Evolutionary conservation across 2,329 filamentous ascomycete species (phyloP).

Genomic region (Magnaporthiopsis poae): DNA sequence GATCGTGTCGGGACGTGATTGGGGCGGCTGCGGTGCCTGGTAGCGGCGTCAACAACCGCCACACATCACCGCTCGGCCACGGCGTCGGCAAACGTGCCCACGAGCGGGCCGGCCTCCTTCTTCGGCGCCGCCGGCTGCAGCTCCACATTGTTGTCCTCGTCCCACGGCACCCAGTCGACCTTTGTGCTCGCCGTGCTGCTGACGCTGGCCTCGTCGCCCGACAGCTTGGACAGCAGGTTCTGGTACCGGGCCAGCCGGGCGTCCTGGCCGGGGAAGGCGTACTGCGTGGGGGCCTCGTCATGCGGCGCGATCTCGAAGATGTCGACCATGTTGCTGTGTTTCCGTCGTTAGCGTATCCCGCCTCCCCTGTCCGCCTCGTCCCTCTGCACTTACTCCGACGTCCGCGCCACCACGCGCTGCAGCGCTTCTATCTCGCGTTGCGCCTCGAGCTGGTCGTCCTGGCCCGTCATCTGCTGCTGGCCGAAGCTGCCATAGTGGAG

Average conservation of each 20-base stretch:
- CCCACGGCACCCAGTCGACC: constrained; percentile 44
- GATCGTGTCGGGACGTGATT: no score
- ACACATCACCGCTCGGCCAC: constrained; percentile 19
- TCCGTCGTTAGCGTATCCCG: neutral
- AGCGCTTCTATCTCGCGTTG: constrained; percentile 56
- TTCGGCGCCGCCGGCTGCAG: constrained; percentile 30
- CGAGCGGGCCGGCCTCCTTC: constrained; percentile 35
- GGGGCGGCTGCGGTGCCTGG: no score
- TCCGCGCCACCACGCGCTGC: constrained; percentile 53
- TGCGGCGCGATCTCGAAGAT: constrained; percentile 56
- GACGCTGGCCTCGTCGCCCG: constrained; percentile 30
- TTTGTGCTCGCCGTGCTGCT: constrained; percentile 22
- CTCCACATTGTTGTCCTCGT: constrained; percentile 39
- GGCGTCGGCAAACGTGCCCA: constrained; percentile 52
- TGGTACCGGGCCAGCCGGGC: constrained; percentile 49
- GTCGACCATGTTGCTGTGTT: constrained; percentile 54
- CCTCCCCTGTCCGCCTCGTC: no score
- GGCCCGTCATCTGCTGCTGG: constrained; percentile 42
- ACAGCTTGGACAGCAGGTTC: constrained; percentile 50
- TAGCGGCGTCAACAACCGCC: no score
- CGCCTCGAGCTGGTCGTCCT: constrained; percentile 51
- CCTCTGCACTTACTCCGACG: constrained; percentile 44
- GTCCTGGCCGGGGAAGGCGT: constrained; percentile 45
- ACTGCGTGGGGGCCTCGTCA: constrained; percentile 30
- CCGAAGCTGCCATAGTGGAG: constrained; percentile 55